Conservation (phyloP, 176 grass and related monocot species). For the Triticum dicoccoides region DNA sequence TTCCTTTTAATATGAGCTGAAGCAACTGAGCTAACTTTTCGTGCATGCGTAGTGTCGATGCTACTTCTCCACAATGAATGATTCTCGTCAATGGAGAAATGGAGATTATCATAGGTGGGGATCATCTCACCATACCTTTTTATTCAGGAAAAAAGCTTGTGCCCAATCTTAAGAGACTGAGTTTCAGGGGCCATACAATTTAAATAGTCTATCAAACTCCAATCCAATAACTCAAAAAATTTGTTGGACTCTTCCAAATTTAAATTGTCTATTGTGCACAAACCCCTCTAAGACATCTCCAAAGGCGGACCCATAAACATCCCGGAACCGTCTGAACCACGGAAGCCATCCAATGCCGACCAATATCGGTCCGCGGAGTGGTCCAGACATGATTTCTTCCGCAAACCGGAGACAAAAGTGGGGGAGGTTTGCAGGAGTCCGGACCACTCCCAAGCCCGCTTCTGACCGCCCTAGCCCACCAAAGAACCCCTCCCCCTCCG, state of each 20-base stretch:
- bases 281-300: too few species aligned
- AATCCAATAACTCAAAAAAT: not conserved
- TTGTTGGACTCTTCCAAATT: not conserved
- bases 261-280: too few species aligned
- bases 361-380: too few species aligned
- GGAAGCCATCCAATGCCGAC: too few species aligned
- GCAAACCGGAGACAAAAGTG: too few species aligned
- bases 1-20: not conserved
- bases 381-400: too few species aligned
- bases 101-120: not conserved
- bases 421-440: too few species aligned
- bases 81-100: not conserved
- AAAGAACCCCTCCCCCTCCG: too few species aligned
- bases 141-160: not conserved
- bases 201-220: not conserved
- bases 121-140: not conserved
- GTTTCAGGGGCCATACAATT: not conserved
- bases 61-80: slow-evolving; percentile 18
- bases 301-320: too few species aligned
- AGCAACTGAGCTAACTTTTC: slow-evolving; percentile 2
- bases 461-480: too few species aligned
- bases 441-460: too few species aligned
- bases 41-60: slow-evolving; percentile 24
- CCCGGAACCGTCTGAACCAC: too few species aligned
- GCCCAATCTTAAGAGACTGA: not conserved